Base-by-base conservation (phyloP, 139 green algal species). In the Chlamydomonas incerta region DNA sequence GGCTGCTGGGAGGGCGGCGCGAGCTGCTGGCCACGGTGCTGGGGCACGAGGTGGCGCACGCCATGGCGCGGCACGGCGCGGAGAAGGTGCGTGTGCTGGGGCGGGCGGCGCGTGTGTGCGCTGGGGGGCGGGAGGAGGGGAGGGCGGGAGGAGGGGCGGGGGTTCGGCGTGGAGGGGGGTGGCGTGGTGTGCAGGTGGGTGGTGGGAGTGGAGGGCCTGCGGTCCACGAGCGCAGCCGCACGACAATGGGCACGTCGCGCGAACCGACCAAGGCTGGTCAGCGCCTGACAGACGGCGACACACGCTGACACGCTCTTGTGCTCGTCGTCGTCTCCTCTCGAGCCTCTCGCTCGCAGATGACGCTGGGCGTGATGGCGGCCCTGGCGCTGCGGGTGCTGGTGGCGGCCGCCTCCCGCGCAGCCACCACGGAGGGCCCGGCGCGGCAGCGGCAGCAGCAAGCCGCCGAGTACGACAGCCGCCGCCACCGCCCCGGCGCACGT, bases 41-140 rank as follows among this genome's bases (percentile, higher is more conserved):
- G n/a, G 90, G 89, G 20, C 91, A 92, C 82, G 88, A 94, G 79
- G 85, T 89, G 46, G 89, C 84, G 21, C 91, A 94, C 85, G 89
- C 90, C 13, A 46, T 94, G 58, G 91, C 91, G 6, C 80, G 91
- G 18, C 91, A 94, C 82, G 86, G 69, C 69, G 75, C 74, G 11
- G 91, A 94, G 85, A 92, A 92, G 87, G 57, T 77, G 71, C 0
- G 71, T 6, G 71, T 2, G 0, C 29, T 33, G 28, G 28, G 18
- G 11, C 4, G 14, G 68, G 18, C 33, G 9, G 20, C 10, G 35
- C 1, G 63, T 13, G 67, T 73, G 67, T 8, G 26, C 31, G 34
- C 20, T 52, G 18, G 68, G 14, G 23, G 3, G 55, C 17, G 55
- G 15, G 35, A 34, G 68, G 8, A 3, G 14, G 34, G 23, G 37